Conservation (phyloP, 108 stramenopile species). For the Skeletonema marinoi region DNA sequence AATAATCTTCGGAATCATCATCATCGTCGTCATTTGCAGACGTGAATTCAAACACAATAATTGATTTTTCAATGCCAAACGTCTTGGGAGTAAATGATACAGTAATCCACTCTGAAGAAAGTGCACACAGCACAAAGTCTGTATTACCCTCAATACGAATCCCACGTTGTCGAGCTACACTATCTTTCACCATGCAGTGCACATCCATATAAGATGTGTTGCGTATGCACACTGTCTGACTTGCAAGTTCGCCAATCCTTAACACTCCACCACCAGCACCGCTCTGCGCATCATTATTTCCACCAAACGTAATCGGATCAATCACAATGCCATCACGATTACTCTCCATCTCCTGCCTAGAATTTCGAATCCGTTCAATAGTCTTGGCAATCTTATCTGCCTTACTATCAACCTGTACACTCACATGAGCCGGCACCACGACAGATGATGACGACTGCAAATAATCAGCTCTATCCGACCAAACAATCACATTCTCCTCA, state of each 20-base stretch:
- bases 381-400: slow-evolving; percentile 3
- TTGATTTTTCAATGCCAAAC: slow-evolving; percentile 18
- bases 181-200: slow-evolving; percentile 5
- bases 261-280: neutral
- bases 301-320: slow-evolving; percentile 8
- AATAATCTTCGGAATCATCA: neutral
- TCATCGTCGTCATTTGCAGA: neutral
- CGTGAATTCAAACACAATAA: slow-evolving; percentile 19
- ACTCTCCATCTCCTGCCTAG: slow-evolving; percentile 18
- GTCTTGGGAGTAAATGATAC: slow-evolving; percentile 1
- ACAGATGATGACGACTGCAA: too few relatives aligned
- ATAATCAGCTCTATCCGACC: slow-evolving; percentile 12
- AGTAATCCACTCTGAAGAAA: neutral
- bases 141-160: slow-evolving; percentile 5
- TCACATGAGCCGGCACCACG: too few relatives aligned
- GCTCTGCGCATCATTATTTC: neutral
- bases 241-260: neutral
- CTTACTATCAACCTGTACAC: neutral
- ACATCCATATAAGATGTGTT: slow-evolving; percentile 21
- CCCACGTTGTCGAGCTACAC: slow-evolving; percentile 9
- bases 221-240: neutral
- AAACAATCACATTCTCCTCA: slow-evolving; percentile 31
- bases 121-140: neutral
- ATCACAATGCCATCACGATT: slow-evolving; percentile 28
- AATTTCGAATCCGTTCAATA: slow-evolving; percentile 16